phyloP scores from a whole-genome alignment of 208 protist species.

The Vickermania ingenoplastis region DNA sequence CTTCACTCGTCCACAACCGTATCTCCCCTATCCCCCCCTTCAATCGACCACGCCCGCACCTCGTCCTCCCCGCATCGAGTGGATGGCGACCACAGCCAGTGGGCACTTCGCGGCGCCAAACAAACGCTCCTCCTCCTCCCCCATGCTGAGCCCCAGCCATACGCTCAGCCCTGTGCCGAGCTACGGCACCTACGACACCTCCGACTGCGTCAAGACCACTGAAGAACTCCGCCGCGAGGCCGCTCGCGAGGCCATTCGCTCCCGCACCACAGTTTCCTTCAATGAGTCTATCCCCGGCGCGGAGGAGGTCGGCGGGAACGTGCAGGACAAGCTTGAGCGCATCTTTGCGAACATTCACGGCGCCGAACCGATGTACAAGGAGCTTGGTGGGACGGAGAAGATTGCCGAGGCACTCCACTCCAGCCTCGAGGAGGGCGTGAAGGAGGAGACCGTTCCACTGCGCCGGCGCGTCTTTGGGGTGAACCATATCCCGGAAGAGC shows the following conservation, averaged over 20 bases:
- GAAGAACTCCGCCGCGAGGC: constrained; percentile 14
- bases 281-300: constrained; percentile 2
- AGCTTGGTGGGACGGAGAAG: constrained; percentile 44
- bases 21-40: too few species aligned
- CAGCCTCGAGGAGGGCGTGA: constrained; percentile 29
- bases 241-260: constrained; percentile 19
- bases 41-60: too few species aligned
- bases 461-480: constrained; percentile 40
- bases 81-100: too few species aligned
- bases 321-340: constrained; percentile 30
- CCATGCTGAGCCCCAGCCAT: too few species aligned
- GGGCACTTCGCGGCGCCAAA: too few species aligned
- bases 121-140: too few species aligned
- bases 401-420: constrained; percentile 32
- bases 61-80: too few species aligned
- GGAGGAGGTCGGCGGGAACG: constrained; percentile 18
- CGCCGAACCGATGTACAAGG: constrained; percentile 37
- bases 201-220: not conserved
- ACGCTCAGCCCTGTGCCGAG: not conserved
- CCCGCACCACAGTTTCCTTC: constrained; percentile 8
- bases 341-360: constrained; percentile 50
- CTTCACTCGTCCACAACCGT: too few species aligned
- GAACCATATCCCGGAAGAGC: constrained; percentile 65
- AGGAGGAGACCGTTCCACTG: constrained; percentile 13
- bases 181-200: constrained; percentile 27